Conservation (phyloP, 768 basidiomycete genomes). For the Dioszegia hungarica region DNA sequence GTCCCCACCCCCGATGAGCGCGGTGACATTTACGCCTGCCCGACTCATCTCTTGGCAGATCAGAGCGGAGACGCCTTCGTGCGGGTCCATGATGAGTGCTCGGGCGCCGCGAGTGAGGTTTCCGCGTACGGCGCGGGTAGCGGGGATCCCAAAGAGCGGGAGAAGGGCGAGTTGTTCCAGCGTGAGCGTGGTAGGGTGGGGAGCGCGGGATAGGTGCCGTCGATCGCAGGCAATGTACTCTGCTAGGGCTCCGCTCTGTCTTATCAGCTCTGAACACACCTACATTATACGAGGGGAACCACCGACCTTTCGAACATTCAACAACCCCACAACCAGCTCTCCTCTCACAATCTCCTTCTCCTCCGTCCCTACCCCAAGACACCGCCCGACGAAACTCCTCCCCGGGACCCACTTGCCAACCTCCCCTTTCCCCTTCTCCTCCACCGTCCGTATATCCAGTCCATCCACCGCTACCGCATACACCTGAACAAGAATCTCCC, state of each 20-base stretch:
- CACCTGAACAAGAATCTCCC: conserved; percentile 75
- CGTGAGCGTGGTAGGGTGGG: conserved; percentile 57
- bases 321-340: conserved; percentile 79
- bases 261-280: conserved; percentile 2
- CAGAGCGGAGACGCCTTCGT: conserved; percentile 61
- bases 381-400: conserved; percentile 76
- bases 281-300: not conserved
- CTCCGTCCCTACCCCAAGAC: conserved; percentile 76
- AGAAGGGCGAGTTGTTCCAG: conserved; percentile 75
- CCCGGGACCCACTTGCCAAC: conserved; percentile 72
- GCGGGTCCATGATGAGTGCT: conserved; percentile 59
- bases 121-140: conserved; percentile 73
- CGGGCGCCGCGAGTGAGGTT: conserved; percentile 53
- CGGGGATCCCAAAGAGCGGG: conserved; percentile 72
- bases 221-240: conserved; percentile 82
- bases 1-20: conserved; percentile 58
- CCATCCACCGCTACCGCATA: conserved; percentile 82
- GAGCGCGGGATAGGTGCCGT: conserved; percentile 67
- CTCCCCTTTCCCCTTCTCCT: conserved; percentile 38
- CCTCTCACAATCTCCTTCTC: conserved; percentile 66
- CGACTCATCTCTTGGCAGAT: conserved; percentile 70
- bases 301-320: conserved; percentile 73
- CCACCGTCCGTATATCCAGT: conserved; percentile 62
- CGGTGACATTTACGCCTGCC: conserved; percentile 68
- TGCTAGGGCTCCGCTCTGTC: conserved; percentile 75